Base-by-base conservation (phyloP, 164 flowering plant genomes). In the Dillenia turbinata region DNA sequence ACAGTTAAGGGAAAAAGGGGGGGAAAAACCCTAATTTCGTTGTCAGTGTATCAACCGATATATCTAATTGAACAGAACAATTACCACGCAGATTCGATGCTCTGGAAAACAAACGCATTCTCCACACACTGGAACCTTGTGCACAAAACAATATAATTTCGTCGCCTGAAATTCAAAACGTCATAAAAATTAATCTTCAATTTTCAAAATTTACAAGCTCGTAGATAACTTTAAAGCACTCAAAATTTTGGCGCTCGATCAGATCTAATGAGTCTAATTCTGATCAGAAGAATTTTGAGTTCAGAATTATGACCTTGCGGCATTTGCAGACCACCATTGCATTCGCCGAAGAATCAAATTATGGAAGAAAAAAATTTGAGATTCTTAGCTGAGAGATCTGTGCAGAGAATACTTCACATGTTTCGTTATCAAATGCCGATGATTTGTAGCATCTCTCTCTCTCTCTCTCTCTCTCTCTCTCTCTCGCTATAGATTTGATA, bases 91-190 rank as follows among this genome's bases (percentile, higher is more conserved):
- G 59, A 90, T 84, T 72, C 82, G 94, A 66, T 95, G 98, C 85
- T 95, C 98, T 1, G 86, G 87, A 44, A 86, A 92, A 80, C 99
- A 95, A 57, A 95, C 85, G 81, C 99, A 95, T 76, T 88, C 97
- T 66, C 99, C 99, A 72, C 99, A 95, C 57, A 95, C 95, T 49
- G 98, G 97, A 46, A 86, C 95, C 66, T 95, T 92, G 79, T 95
- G 99, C 75, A 95, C 98, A 52, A 88, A 95, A 73, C 99, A 95
- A 64, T 95, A 95, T 47, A 95, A 78, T 72, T 95, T 95, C 9
- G 99, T 95, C 47, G 99, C 99, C 99, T 95, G 86, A 61, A 80
- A 63, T 44, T 44, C 69, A 60, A 63, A 62, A 67, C 10, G 10
- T 48, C 15, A 50, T 10, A 14, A 9, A 45, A 46, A 47, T 51